Evolutionary conservation across 305 asterid genomes (phyloP).

Genomic region (Fraxinus velutina): DNA sequence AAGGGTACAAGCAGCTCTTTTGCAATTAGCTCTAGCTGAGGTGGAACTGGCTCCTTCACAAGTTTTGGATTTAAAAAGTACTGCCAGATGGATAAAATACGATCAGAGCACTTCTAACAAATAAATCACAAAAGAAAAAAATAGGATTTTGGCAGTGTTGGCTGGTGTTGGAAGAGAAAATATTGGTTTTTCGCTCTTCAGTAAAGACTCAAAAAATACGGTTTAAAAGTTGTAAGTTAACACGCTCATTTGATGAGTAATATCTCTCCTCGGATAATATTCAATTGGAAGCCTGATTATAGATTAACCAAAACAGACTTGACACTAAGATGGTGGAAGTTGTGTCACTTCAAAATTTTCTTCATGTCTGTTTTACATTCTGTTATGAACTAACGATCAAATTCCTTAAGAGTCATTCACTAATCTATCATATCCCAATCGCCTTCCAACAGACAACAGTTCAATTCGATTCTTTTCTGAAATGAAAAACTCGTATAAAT

Average conservation of each 20-base stretch:
- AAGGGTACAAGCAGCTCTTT: conserved; percentile 42
- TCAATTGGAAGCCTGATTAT: background rate
- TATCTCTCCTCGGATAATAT: background rate
- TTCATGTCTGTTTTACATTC: background rate
- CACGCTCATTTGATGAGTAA: background rate
- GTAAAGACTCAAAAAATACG: background rate
- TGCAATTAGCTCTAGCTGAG: conserved; percentile 41
- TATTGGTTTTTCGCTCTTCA: background rate
- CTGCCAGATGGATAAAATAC: conserved; percentile 25
- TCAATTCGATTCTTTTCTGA: background rate
- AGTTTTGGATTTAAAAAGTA: conserved; percentile 42
- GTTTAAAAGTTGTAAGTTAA: background rate
- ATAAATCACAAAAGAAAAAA: background rate
- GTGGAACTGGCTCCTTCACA: conserved; percentile 47
- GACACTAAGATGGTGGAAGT: background rate
- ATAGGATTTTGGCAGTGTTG: background rate
- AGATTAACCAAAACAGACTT: background rate
- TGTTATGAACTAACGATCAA: background rate
- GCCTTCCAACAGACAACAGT: background rate
- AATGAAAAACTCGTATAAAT: background rate
- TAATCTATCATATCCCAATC: background rate
- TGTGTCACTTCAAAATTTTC: background rate
- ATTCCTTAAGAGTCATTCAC: background rate
- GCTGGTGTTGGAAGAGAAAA: background rate
- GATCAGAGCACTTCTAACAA: background rate